A percentile compares a stretch with the other conserved stretches of the same genome.
phyloP scores from a whole-genome alignment of 1,139 yeast species.

The Blastobotrys indianensis region DNA sequence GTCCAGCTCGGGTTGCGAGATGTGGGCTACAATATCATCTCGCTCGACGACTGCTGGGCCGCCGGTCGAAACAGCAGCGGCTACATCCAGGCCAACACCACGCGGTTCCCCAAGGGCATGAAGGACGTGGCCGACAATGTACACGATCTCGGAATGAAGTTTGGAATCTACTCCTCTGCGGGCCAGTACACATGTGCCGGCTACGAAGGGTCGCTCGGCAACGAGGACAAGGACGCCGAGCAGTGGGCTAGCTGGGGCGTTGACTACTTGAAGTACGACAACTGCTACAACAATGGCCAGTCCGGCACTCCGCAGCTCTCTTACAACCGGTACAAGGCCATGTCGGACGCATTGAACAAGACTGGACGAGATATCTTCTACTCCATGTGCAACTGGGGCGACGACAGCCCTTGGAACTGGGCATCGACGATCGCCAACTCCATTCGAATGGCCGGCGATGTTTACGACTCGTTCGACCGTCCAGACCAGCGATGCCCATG shows the following conservation, averaged over 20 bases:
- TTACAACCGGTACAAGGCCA: constrained; percentile 26
- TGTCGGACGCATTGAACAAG: constrained; percentile 29
- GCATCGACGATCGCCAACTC: constrained; percentile 29
- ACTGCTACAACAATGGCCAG: constrained; percentile 30
- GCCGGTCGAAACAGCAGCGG: constrained; percentile 15
- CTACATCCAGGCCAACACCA: constrained; percentile 21
- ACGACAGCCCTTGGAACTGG: constrained; percentile 30
- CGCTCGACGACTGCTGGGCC: constrained; percentile 32
- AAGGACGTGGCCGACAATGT: constrained; percentile 23
- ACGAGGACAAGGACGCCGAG: constrained; percentile 29
- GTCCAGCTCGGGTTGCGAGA: constrained; percentile 26
- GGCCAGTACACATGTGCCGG: constrained; percentile 31
- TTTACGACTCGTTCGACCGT: constrained; percentile 25
- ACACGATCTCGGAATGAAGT: constrained; percentile 26
- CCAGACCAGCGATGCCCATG: constrained; percentile 31
- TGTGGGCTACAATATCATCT: constrained; percentile 29
- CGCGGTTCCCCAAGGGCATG: constrained; percentile 31
- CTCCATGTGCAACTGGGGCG: constrained; percentile 34
- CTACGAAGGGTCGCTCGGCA: constrained; percentile 29
- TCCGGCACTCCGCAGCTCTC: constrained; percentile 26
- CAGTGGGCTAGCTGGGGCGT: constrained; percentile 30
- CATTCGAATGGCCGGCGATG: constrained; percentile 31
- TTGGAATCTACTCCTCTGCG: constrained; percentile 34
- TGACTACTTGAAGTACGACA: constrained; percentile 33
- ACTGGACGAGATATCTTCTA: constrained; percentile 32